Base-by-base conservation (phyloP, 2,329 filamentous ascomycete genomes). In the Colletotrichum tamarilloi region DNA sequence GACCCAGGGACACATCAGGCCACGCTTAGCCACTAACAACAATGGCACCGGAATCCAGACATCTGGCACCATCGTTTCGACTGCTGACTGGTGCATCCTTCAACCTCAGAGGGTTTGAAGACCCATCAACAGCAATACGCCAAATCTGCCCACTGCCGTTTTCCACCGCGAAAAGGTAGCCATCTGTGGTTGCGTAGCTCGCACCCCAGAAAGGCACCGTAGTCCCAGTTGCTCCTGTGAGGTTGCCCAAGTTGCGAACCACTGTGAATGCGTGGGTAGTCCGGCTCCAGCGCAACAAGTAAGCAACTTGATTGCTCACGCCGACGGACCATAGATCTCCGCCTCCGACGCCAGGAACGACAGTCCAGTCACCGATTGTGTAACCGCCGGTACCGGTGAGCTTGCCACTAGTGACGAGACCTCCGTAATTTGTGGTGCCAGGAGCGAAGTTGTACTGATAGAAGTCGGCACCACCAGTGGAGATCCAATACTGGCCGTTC, bases 131-230 rank as follows among this genome's bases (percentile, higher is more conserved):
- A 8, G 76, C 58, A 38, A 78, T 77, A 22, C 67, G 64, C 76
- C 76, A 78, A 59, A 77, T 75, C 66, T 77, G 70, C 12, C 77
- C 77, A 19, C 62, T 75, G 30, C 22, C 56, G 67, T 77, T 77
- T 73, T 77, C 77, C 16, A 67, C 65, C 19, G 72, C 76, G 55
- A 74, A 78, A 32, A 78, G 63, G 55, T 26, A 70, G 1, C 76
- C 76, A 26, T 74, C 67, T 5, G 42, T 67, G 16, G 71, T 70
- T 1, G 76, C 75, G 67, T 77, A 78, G 8, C 72, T 72, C 19
- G 76, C 76, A 4, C 74, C 76, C 62, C 58, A 75, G 52, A 68
- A 67, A 4, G 74, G 59, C 11, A 65, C 69, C 5, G 56, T 72
- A 52, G 28, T 42, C 14, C 26, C 32, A 4, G 56, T n/a, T 3